Evolutionary conservation across 1,139 yeast species (phyloP), one percentile per base, ranked within the genome.

Genomic region (Candida gigantensis): DNA sequence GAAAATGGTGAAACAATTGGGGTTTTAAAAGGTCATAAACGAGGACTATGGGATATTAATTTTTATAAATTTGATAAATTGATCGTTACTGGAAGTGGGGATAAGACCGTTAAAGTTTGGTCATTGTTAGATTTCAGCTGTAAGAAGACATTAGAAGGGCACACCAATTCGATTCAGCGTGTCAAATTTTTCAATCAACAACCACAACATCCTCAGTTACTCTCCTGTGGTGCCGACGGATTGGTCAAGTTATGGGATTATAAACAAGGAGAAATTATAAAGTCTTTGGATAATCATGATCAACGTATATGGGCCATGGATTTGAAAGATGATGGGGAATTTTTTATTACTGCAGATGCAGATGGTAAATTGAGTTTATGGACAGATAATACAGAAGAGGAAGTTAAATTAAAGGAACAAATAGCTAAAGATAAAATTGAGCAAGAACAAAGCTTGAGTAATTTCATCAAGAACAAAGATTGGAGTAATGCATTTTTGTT

Each of bases 211-310:
- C 76, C 77, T 36, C 95, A 85, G 56, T 56, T 90, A 12, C 79
- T 87, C 21, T 81, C 90, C 33, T 80, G 89, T 13, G 97, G 97
- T 30, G 97, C 97, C 13, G 98, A 92, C 61, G 97, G 97, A 1
- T 74, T 92, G 38, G 75, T 92, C 39, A 92, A 92, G 58, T 66
- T 92, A 4, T 92, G 99, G 99, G 95, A 88, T 51, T 60, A 73
- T 37, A 69, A 78, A 37, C 64, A 79, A 3, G 95, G 89, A 24
- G 98, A 92, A 53, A 78, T 86, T 52, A 62, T 83, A 20, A 79
- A 83, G 44, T 90, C 97, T 0, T 69, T 89, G 39, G 97, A 90
- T 60, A 86, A 86, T 49, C 99, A 92, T 58, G 88, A 83, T 44
- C 95, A 90, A 60, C 79, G 96, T 62, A 89, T 92, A 34, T 94